A percentile compares a stretch with the other conserved stretches of the same genome.
These are phyloP conservation scores for Fusarium denticulatum DNA, from an alignment of 2,329 filamentous ascomycete genomes.

Conservation along the genomic window DNA sequence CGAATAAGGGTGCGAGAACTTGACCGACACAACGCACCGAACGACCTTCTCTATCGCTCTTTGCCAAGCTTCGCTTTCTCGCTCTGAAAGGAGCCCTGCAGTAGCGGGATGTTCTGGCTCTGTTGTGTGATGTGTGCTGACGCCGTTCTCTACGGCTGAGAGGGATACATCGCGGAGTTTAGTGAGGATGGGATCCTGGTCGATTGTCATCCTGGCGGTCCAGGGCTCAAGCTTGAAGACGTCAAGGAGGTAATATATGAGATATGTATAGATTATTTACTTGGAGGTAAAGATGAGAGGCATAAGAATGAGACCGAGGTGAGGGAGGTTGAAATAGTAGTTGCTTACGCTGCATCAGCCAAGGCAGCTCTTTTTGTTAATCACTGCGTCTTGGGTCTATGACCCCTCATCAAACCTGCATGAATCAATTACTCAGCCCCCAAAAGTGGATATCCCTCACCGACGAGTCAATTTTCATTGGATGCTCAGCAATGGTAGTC, in stretches of 20 bases:
- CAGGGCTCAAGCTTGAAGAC: too few relatives aligned
- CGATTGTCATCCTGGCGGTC: constrained; percentile 14
- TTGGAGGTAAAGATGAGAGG: too few relatives aligned
- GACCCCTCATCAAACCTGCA: background rate
- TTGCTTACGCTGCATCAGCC: constrained; percentile 12
- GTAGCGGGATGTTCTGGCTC: background rate
- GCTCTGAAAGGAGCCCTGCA: constrained; percentile 16
- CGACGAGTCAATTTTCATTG: background rate
- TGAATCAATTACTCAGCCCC: constrained; percentile 17
- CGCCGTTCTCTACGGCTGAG: background rate
- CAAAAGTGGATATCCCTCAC: constrained; percentile 1
- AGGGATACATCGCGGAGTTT: background rate
- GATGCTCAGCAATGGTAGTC: background rate
- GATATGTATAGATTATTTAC: accelerated
- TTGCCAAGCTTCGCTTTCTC: constrained; percentile 72
- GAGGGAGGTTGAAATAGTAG: background rate
- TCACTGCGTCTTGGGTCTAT: background rate
- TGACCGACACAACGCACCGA: constrained; percentile 95
- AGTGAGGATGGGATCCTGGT: constrained; percentile 8
- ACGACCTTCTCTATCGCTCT: constrained; percentile 94
- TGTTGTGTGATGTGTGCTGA: background rate
- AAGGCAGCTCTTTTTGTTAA: constrained; percentile 1
- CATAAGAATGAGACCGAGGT: accelerated
- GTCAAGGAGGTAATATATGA: too few relatives aligned
- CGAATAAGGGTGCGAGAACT: constrained; percentile 96